Evolutionary conservation across 208 protist genomes (phyloP), one percentile per base, ranked within the genome.

Genomic region (Acanthamoeba quina): DNA sequence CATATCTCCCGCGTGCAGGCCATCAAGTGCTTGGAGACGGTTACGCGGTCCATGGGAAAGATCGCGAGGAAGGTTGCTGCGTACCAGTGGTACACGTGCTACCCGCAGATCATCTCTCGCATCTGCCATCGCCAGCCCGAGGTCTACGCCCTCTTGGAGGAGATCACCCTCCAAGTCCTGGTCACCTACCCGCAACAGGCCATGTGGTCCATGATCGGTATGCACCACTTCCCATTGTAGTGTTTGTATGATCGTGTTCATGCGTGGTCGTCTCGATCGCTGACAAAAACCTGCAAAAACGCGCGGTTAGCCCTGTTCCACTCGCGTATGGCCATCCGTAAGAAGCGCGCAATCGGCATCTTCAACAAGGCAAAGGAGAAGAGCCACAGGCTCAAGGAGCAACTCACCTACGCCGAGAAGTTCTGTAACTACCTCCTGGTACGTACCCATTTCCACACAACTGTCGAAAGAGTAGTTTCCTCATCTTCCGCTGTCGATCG

Each of bases 101-200:
- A 97, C 19, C 82, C 96, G 24, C 97, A 98, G 91, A 85, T 98
- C 19, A 82, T 96, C 19, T 97, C 97, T 2, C 95, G 97, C 93
- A 97, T 98, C 4, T 96, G 94, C 56, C 97, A 98, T 68, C 68
- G 85, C 13, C 94, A 97, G 52, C 0, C 6, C 19, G 74, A 90
- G 6, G 94, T 95, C 5, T 97, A 66, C 41, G 76, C 44, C 19
- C 49, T 96, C 15, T 21, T 98, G 0, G 76, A 96, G 44, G 47
- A 41, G 13, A 66, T 97, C 13, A 83, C 97, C 31, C 34, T 88
- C 4, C 94, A 96, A 19, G 85, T 98, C 0, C 68, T 98, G 13
- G 41, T 26, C 26, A 95, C 17, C 49, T 97, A 97, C 64, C 96
- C 97, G 37, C 44, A 95, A 41, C 97, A 98, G 74, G 90, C 93